Base-by-base conservation (phyloP, 768 basidiomycete genomes). In the Mycena rosella region DNA sequence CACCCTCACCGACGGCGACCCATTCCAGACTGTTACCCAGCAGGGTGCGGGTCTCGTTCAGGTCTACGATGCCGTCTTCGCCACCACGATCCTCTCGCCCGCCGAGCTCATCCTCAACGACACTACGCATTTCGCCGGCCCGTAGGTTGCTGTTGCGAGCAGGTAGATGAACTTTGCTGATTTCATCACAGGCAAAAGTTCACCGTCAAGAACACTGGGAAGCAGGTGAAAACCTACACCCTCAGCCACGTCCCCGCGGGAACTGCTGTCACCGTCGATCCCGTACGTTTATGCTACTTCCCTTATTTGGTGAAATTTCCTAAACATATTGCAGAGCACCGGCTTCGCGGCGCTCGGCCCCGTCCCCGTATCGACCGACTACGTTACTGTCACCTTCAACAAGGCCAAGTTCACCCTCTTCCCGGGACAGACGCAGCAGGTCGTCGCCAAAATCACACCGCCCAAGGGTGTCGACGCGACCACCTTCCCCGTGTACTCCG, bases 51-150 rank as follows among this genome's bases (percentile, higher is more conserved):
- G 88, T 15, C 72, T 89, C 53, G 79, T 91, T 60, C 80, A 91
- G 64, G 86, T 87, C 15, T 88, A 84, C 74, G 82, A 86, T 60
- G 89, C 90, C 0, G 79, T 91, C 51, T 82, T 85, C 57, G 78
- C 85, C 6, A 84, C 81, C 0, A 85, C 88, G 5, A 73, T 86
- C 42, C 77, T 91, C 29, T 82, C 85, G 6, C 89, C 88, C 7
- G 82, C 84, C 17, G 85, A 90, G 72, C 78, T 91, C n/a, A 70
- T 87, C 40, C 76, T 90, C 44, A 92, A 92, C 68, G 90, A 91
- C 74, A 91, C 90, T 5, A 83, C 86, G 10, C 80, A 89, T 73
- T 86, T 87, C 74, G 76, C 80, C 56, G 74, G 77, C 36, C 54
- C 74, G 85, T 86, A 72, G 65, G 84, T 78, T 22, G 14, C 24